Evolutionary conservation across 805 yeast species (phyloP).

Genomic region (Pichia exigua): DNA sequence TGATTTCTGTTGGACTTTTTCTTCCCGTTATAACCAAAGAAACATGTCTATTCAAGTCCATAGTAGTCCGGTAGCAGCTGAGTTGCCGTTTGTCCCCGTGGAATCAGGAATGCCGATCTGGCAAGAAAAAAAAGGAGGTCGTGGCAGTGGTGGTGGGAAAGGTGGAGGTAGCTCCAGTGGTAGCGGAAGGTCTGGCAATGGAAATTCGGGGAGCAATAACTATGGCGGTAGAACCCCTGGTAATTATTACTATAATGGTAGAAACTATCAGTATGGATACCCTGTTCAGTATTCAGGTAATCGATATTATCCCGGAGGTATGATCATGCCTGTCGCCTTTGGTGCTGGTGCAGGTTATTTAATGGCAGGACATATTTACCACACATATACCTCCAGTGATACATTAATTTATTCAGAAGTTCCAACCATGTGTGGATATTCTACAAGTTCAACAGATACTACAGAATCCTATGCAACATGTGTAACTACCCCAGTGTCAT

Average conservation of each 20-base stretch:
- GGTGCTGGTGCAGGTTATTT: slow-evolving; percentile 7
- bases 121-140: slow-evolving; percentile 2
- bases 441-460: background rate
- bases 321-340: slow-evolving; percentile 6
- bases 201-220: background rate
- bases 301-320: slow-evolving; percentile 10
- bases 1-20: background rate
- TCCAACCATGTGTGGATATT: slow-evolving; percentile 6
- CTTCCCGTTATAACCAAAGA: background rate
- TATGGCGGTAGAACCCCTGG: background rate
- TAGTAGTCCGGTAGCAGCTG: background rate
- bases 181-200: background rate
- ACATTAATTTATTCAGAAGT: slow-evolving; percentile 10
- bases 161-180: background rate
- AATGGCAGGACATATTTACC: slow-evolving; percentile 8
- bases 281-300: slow-evolving; percentile 6
- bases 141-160: slow-evolving; percentile 14
- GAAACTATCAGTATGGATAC: slow-evolving; percentile 3
- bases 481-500: background rate
- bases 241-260: slow-evolving; percentile 2
- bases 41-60: background rate
- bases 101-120: background rate
- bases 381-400: slow-evolving; percentile 9
- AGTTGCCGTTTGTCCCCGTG: background rate
- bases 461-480: background rate